Evolutionary conservation across 768 basidiomycete species (phyloP), one percentile per base, ranked within the genome.

Genomic region (Tricholoma furcatifolium): DNA sequence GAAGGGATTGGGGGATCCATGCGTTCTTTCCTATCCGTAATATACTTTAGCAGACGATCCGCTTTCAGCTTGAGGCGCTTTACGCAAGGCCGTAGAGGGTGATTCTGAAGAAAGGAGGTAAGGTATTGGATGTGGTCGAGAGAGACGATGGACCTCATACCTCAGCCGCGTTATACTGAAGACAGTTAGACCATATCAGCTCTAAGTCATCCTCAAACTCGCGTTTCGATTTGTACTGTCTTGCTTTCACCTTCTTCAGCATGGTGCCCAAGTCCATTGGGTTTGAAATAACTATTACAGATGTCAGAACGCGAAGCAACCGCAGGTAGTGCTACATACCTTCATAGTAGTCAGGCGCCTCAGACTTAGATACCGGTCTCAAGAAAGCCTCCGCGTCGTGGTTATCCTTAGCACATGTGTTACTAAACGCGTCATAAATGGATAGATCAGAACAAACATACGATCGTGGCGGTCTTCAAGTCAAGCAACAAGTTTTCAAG

Each of bases 181-280:
- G 81, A 69, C 96, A 98, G 59, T 98, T 99, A 42, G 84, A 84
- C 97, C 97, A 99, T 60, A 99, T 98, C 56, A 98, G 82, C 60
- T 96, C 91, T 39, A 99, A 75, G 71, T 99, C 97, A 54, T 91
- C 87, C 57, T 88, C 87, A 70, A 99, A 98, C 62, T 95, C 91
- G 58, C 84, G 78, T 72, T 98, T 98, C 27, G 86, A 91, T 71
- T 95, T 94, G 80, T 97, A 98, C 43, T 83, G 80, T 66, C 90
- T 91, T 53, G 81, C 75, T 74, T 97, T 98, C 66, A 98, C 88
- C 71, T 95, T 95, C 79, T 86, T 93, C 47, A 87, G 78, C 82
- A 99, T 90, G 0, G 94, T 90, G 56, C 85, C 85, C 40, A 98
- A 77, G 74, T 99, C 97, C 97, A 99, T 99, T 4, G 97, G 94